These are phyloP conservation scores for Juglanconis sp. DNA, from an alignment of 2,329 filamentous ascomycete genomes.

Conservation along the genomic window DNA sequence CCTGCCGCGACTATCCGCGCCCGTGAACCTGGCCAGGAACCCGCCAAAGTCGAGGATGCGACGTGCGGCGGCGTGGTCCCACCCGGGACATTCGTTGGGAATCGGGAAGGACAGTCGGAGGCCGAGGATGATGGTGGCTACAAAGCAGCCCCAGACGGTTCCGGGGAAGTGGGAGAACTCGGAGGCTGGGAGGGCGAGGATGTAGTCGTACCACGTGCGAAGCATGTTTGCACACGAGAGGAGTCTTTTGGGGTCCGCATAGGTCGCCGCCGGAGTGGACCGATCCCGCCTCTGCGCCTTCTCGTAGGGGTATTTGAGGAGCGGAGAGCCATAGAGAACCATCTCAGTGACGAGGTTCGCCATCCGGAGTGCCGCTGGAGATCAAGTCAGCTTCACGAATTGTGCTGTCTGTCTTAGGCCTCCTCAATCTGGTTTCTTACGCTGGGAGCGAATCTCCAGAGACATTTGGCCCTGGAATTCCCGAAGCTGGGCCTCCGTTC, in stretches of 20 bases:
- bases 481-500: conserved; percentile 44
- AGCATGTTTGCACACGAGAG: conserved; percentile 18
- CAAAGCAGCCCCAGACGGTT: conserved; percentile 42
- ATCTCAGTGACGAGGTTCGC: conserved; percentile 35
- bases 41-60: conserved; percentile 35
- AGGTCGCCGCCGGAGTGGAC: neutral
- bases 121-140: conserved; percentile 39
- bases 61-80: conserved; percentile 38
- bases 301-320: conserved; percentile 29
- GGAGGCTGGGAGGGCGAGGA: conserved; percentile 20
- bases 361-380: conserved; percentile 31
- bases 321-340: conserved; percentile 36
- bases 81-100: conserved; percentile 29
- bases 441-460: conserved; percentile 26
- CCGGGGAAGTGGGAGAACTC: conserved; percentile 36
- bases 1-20: neutral
- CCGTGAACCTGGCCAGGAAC: conserved; percentile 36
- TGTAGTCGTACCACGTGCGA: conserved; percentile 26
- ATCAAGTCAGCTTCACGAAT: conserved; percentile 4
- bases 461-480: conserved; percentile 39
- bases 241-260: conserved; percentile 18
- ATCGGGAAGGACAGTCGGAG: conserved; percentile 47
- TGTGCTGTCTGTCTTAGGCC: neutral
- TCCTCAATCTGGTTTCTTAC: conserved; percentile 19
- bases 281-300: neutral